These are phyloP conservation scores for Russula earlei DNA, from an alignment of 768 basidiomycete genomes.

Conservation along the genomic window DNA sequence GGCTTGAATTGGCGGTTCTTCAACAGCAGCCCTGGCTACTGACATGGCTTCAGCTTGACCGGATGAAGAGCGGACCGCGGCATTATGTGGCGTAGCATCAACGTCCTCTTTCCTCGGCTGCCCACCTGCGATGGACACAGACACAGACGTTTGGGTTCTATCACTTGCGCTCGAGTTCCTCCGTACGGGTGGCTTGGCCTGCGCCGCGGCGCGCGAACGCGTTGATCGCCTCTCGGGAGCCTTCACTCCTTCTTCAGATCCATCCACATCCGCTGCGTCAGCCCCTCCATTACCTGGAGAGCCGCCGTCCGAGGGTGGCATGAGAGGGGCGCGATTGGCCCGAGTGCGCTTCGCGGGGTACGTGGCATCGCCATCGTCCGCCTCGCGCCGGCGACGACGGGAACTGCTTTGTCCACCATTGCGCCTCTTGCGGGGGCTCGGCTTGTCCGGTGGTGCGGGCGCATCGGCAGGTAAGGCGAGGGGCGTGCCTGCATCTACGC, in stretches of 20 bases:
- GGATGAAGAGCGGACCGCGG: not conserved
- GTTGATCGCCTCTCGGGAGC: conserved; percentile 20
- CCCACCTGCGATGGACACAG: conserved; percentile 18
- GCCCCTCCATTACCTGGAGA: conserved; percentile 15
- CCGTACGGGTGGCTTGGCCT: conserved; percentile 7
- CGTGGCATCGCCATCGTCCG: conserved; percentile 20
- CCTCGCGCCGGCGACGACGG: conserved; percentile 19
- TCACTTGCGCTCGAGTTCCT: conserved; percentile 21
- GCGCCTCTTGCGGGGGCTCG: conserved; percentile 20
- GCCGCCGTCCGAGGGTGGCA: conserved; percentile 9
- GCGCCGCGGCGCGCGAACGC: conserved; percentile 19
- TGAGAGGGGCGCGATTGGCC: conserved; percentile 8
- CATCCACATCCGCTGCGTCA: conserved; percentile 11
- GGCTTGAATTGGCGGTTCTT: not conserved
- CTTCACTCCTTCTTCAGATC: conserved; percentile 13
- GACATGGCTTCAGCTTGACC: conserved; percentile 10
- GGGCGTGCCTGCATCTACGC: conserved; percentile 4
- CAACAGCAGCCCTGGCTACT: not conserved
- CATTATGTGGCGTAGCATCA: not conserved
- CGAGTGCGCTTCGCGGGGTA: conserved; percentile 21
- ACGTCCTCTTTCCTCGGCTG: conserved; percentile 15
- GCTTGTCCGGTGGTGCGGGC: conserved; percentile 7
- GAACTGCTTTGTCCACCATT: conserved; percentile 12
- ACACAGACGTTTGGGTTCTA: conserved; percentile 19
- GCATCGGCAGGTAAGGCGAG: conserved; percentile 5